Percentiles rank a stretch among this genome's conserved stretches.
Evolutionary conservation across 129 eudicot genomes (phyloP).

Genomic region (Glebionis coronaria): DNA sequence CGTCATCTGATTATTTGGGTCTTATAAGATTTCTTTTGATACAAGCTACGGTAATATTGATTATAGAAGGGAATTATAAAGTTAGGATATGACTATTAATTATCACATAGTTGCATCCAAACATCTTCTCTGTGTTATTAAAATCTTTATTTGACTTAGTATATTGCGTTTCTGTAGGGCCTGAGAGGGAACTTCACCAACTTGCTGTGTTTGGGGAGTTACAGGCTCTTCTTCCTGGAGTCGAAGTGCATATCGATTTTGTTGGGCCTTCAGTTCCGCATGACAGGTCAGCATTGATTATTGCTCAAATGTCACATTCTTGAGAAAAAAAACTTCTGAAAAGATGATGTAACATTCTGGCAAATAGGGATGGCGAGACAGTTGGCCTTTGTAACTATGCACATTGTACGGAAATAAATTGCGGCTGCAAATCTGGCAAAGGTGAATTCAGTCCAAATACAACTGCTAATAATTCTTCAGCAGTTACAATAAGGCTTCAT

Average conservation of each 20-base stretch:
- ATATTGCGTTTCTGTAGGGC: constrained; percentile 45
- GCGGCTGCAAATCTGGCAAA: constrained; percentile 49
- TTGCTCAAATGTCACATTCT: not conserved
- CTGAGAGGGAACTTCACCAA: constrained; percentile 80
- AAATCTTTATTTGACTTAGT: constrained; percentile 14
- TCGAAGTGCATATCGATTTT: constrained; percentile 54
- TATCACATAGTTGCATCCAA: no score
- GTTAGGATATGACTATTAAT: no score
- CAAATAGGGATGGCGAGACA: constrained; percentile 68
- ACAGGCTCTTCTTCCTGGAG: constrained; percentile 74
- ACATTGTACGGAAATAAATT: constrained; percentile 51
- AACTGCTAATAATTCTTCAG: constrained; percentile 16
- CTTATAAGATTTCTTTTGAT: no score
- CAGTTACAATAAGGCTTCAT: constrained; percentile 55
- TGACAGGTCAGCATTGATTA: constrained; percentile 41
- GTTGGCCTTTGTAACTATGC: constrained; percentile 52
- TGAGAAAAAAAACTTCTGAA: constrained; percentile 9
- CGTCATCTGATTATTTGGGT: no score
- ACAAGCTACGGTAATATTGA: no score
- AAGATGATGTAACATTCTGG: not conserved
- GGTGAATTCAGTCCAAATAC: constrained; percentile 14
- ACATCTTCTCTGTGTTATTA: no score
- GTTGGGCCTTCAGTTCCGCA: constrained; percentile 75
- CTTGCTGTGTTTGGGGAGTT: constrained; percentile 69
- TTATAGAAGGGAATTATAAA: no score